Base-by-base conservation (phyloP, 1,284 basidiomycete genomes). In the Rhizopogon hawkerae region DNA sequence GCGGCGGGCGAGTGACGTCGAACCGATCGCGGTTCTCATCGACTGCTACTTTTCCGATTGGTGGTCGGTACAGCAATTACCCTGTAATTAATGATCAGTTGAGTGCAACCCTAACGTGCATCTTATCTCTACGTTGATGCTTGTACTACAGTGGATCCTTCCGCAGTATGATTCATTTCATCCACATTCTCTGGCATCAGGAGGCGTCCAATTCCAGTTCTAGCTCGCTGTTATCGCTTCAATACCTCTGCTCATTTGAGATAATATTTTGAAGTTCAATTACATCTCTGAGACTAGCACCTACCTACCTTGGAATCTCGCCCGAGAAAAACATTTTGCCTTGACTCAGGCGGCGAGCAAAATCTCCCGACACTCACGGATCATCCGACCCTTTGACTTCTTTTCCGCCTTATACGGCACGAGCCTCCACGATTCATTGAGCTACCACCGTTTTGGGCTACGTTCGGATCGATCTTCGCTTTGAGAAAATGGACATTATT, bases 1-100 rank as follows among this genome's bases (percentile, higher is more conserved):
- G 38, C 34, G 39, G 53, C 46, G 47, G 41, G 47, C 13, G 43
- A 23, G 18, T 50, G 38, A 55, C 46, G 46, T 16, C 13, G 13
- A 43, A 29, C 18, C 13, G 41, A 43, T 43, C 29, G 13, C 13
- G 9, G 41, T 43, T 33, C 16, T 21, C 29, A 33, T 33, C 11
- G 16, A 31, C 41, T 33, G 18, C 41, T 33, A 31, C 41, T 13
- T 31, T 29, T 10, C 29, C 41, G 41, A 43, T 31, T 31, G 9
- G 29, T 10, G 10, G 29, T 16, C 18, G 26, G 16, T 31, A 16
- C 39, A 42, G 11, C 14, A 21, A 21, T 21, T 43, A 18, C 7
- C 29, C 16, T 43, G 16, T 21, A 2, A 16, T 33, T 31, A n/a
- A 8, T 16, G 16, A 16, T 16, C 16, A 16, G 41, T 43, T 43